These are phyloP conservation scores for Irpex rosettiformis DNA, from an alignment of 1,284 basidiomycete genomes.

Conservation along the genomic window DNA sequence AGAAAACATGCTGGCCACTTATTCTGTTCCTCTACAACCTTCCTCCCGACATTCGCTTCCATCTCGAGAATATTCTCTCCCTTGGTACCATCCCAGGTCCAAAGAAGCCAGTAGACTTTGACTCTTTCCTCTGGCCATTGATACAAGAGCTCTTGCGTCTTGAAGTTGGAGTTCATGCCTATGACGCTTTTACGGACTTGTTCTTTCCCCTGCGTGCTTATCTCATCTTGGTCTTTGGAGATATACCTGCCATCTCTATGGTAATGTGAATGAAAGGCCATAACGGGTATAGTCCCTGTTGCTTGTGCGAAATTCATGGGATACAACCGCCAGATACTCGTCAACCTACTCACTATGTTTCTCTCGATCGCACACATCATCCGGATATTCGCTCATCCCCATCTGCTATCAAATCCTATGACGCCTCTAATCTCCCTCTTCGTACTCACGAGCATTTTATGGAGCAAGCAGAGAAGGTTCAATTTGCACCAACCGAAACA, in stretches of 20 bases:
- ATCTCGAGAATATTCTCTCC: constrained; percentile 28
- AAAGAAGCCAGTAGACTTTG: constrained; percentile 36
- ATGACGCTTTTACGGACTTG: constrained; percentile 21
- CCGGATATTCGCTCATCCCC: constrained; percentile 3
- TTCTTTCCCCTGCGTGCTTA: constrained; percentile 33
- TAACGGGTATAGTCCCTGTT: constrained; percentile 40
- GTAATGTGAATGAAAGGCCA: constrained; percentile 45
- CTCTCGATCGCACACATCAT: constrained; percentile 22
- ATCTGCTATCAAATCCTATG: constrained; percentile 21
- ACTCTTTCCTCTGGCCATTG: constrained; percentile 39
- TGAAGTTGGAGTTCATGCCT: constrained; percentile 31
- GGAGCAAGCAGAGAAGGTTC: constrained; percentile 30
- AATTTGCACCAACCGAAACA: constrained; percentile 21
- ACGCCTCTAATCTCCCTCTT: constrained; percentile 35
- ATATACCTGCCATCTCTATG: constrained; percentile 43
- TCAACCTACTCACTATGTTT: constrained; percentile 33
- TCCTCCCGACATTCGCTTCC: constrained; percentile 11
- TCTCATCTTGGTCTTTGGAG: constrained; percentile 40
- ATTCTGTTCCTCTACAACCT: constrained; percentile 39
- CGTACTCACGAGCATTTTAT: constrained; percentile 33
- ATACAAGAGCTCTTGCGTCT: constrained; percentile 35
- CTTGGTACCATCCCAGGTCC: constrained; percentile 41
- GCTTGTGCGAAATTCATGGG: constrained; percentile 39
- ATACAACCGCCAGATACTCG: constrained; percentile 25
- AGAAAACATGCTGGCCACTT: constrained; percentile 38